Conservation (phyloP, 768 basidiomycete genomes). For the Tylopilus intermedius region DNA sequence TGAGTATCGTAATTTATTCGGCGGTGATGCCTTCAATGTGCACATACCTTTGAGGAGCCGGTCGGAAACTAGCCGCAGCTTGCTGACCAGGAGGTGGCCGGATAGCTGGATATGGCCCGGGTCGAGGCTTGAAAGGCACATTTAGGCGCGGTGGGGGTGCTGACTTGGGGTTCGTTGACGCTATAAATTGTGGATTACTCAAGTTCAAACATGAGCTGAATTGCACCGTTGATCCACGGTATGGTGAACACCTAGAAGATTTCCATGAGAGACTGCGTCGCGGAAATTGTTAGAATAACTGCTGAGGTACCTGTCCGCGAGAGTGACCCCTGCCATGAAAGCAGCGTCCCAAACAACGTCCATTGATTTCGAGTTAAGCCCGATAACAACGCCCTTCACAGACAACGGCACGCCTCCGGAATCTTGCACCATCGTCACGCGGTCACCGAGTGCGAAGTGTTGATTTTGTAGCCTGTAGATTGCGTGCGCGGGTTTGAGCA, state of each 20-base stretch:
- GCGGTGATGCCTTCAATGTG: neutral
- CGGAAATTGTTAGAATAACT: neutral
- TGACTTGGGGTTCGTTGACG: constrained; percentile 59
- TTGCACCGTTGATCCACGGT: constrained; percentile 84
- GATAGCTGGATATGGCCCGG: constrained; percentile 62
- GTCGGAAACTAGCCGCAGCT: constrained; percentile 61
- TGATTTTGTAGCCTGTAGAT: constrained; percentile 88
- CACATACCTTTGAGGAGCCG: constrained; percentile 36
- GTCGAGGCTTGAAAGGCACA: constrained; percentile 58
- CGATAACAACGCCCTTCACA: constrained; percentile 91
- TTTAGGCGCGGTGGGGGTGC: constrained; percentile 45
- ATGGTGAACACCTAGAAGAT: constrained; percentile 71
- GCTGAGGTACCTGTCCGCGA: constrained; percentile 65
- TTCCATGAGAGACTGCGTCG: neutral
- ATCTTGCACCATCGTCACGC: constrained; percentile 95
- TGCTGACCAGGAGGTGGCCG: constrained; percentile 50
- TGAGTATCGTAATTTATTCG: neutral
- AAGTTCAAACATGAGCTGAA: constrained; percentile 89
- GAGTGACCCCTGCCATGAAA: constrained; percentile 88
- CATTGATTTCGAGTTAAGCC: constrained; percentile 80
- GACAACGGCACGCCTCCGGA: constrained; percentile 87
- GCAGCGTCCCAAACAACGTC: constrained; percentile 96
- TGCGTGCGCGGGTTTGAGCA: constrained; percentile 89
- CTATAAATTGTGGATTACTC: constrained; percentile 78
- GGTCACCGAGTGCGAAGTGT: constrained; percentile 80